Evolutionary conservation across 352 stramenopile genomes (phyloP), one percentile per base, ranked within the genome.

Genomic region (Plasmopara halstedii): DNA sequence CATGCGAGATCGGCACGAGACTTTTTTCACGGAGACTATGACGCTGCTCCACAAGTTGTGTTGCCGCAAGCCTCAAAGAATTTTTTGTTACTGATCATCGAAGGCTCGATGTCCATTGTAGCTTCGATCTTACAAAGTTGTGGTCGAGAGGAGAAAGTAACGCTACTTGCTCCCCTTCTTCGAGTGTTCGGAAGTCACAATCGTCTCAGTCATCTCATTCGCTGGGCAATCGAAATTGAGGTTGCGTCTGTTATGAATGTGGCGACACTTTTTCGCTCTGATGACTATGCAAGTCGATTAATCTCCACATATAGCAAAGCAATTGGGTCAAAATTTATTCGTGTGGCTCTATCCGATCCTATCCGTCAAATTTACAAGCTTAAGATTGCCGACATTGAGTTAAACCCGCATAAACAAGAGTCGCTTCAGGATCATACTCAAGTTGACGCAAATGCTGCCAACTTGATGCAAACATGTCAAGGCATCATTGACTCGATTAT

Each of bases 391-490:
- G 83, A 94, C 41, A 64, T 91, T 23, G 80, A 94, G 42, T 42
- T 94, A 20, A 88, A 79, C 31, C 68, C 76, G 0, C 45, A 67
- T 19, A 79, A 86, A 44, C 48, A 75, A 13, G 75, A 83, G 42
- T 59, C 49, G 18, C 40, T 76, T 6, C 64, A 67, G 18, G 50
- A 75, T 17, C 56, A 66, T 10, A 37, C 39, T 8, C 60, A 63
- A 45, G 56, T 65, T 2, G 40, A 56, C n/a, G 42, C 49, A 2
- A 91, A 92, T 19, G 83, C 83, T 3, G 64, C 66, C 0, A 92
- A 90, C 42, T 56, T 94, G 17, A 94, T 91, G 83, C 49, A 50
- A n/a, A 70, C 77, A 5, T 94, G 83, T 36, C 83, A 94, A 49
- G 57, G 71, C 14, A 85, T 94, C 27, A 70, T 94, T 15, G 76